Evolutionary conservation across 2,329 filamentous ascomycete species (phyloP).

Genomic region (Colletotrichum agaves): DNA sequence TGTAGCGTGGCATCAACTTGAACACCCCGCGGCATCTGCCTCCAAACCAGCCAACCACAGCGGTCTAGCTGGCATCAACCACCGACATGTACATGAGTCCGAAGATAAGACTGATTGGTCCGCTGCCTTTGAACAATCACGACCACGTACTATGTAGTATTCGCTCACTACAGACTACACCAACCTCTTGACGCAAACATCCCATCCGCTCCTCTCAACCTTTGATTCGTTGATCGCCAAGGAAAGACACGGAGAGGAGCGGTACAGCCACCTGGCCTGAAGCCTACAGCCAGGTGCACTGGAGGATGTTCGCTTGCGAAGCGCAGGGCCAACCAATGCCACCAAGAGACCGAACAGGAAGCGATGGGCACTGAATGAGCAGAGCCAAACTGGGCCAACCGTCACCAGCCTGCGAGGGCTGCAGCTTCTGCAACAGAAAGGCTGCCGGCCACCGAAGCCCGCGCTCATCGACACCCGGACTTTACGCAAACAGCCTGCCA

Average conservation of each 20-base stretch:
- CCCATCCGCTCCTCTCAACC: not conserved
- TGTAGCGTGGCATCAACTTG: not conserved
- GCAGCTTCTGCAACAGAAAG: constrained; percentile 43
- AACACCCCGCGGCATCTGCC: not conserved
- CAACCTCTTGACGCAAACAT: constrained; percentile 33
- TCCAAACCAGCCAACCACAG: not conserved
- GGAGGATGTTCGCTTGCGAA: constrained; percentile 20
- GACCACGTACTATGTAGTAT: constrained; percentile 5
- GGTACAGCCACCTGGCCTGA: constrained; percentile 31
- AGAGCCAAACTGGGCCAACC: constrained; percentile 16
- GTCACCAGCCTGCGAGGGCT: constrained; percentile 38
- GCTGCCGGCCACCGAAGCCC: constrained; percentile 36
- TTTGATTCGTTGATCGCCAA: not conserved
- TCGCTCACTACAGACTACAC: constrained; percentile 7
- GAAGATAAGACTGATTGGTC: constrained; percentile 9
- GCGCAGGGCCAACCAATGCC: constrained; percentile 23
- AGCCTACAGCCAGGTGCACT: constrained; percentile 21
- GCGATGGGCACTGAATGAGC: constrained; percentile 31
- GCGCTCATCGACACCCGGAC: constrained; percentile 41
- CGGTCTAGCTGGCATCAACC: constrained; percentile 2
- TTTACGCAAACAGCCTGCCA: constrained; percentile 46
- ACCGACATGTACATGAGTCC: not conserved
- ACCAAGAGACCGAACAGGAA: constrained; percentile 17
- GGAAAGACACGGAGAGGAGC: constrained; percentile 25
- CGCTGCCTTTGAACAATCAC: constrained; percentile 6